Evolutionary conservation across 73 alveolate species (phyloP).

Genomic region (Symbiodinium natans): DNA sequence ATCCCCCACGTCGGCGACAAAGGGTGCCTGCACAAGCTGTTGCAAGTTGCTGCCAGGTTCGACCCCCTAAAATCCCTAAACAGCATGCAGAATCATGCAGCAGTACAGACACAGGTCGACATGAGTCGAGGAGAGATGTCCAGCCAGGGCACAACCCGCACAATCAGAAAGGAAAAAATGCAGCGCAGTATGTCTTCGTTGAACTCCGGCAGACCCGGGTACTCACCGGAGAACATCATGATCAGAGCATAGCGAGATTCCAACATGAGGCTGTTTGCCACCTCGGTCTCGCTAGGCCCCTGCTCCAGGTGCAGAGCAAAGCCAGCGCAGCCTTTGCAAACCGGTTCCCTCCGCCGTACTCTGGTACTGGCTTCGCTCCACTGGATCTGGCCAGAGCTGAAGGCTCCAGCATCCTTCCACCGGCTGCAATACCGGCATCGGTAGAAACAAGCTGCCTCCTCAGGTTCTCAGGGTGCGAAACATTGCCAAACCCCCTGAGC

Average conservation of each 20-base stretch:
- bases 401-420: constrained; percentile 27
- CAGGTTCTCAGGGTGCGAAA: background rate
- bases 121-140: no score
- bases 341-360: constrained; percentile 15
- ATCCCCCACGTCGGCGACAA: constrained; percentile 18
- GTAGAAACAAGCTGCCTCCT: background rate
- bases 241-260: background rate
- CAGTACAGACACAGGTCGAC: background rate
- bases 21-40: constrained; percentile 35
- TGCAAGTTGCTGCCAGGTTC: no score
- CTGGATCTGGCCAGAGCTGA: constrained; percentile 20
- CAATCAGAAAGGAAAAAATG: constrained; percentile 37
- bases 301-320: constrained; percentile 28
- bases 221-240: constrained; percentile 47
- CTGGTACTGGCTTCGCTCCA: background rate
- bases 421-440: constrained; percentile 55
- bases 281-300: background rate
- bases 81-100: no score
- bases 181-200: constrained; percentile 63
- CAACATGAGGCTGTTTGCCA: background rate
- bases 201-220: constrained; percentile 48
- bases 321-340: constrained; percentile 43
- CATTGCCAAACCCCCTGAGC: no score
- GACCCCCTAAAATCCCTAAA: no score
- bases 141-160: constrained; percentile 11